phyloP scores from a whole-genome alignment of 2,329 filamentous ascomycete genomes.

The Trichoderma sp. region DNA sequence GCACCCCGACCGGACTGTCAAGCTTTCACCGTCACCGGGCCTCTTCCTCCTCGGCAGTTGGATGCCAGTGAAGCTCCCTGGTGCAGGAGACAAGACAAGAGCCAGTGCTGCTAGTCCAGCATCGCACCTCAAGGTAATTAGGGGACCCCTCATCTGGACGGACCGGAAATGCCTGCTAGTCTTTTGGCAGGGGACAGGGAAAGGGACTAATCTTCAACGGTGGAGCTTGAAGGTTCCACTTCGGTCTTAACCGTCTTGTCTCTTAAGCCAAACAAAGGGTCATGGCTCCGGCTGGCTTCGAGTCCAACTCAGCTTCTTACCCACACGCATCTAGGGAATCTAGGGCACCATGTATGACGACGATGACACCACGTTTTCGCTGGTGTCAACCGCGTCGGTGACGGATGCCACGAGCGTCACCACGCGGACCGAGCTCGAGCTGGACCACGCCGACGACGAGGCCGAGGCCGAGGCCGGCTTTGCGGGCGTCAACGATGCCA shows the following conservation, averaged over 20 bases:
- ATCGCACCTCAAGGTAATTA: neutral
- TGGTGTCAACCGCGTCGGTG: constrained; percentile 36
- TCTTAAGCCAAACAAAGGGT: constrained; percentile 28
- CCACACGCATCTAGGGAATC: constrained; percentile 12
- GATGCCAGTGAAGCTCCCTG: constrained; percentile 2
- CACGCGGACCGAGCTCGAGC: constrained; percentile 34
- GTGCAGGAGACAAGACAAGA: neutral
- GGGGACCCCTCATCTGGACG: constrained; percentile 23
- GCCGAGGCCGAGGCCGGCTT: constrained; percentile 36
- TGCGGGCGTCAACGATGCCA: constrained; percentile 30
- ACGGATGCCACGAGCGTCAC: constrained; percentile 30
- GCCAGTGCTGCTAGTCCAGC: neutral
- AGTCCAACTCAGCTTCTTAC: constrained; percentile 24
- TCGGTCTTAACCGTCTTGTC: constrained; percentile 25
- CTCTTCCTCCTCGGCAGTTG: constrained; percentile 16
- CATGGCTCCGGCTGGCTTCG: constrained; percentile 20
- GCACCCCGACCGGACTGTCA: neutral
- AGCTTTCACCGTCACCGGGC: neutral
- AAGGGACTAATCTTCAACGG: constrained; percentile 26
- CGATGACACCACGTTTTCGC: constrained; percentile 37
- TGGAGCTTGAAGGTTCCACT: constrained; percentile 28
- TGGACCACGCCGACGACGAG: constrained; percentile 32
- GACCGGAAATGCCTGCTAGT: constrained; percentile 26
- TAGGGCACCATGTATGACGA: constrained; percentile 32
- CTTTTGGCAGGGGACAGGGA: constrained; percentile 16